These are phyloP conservation scores for Penicillium samsonianum DNA, from an alignment of 495 filamentous ascomycete genomes.

Conservation along the genomic window DNA sequence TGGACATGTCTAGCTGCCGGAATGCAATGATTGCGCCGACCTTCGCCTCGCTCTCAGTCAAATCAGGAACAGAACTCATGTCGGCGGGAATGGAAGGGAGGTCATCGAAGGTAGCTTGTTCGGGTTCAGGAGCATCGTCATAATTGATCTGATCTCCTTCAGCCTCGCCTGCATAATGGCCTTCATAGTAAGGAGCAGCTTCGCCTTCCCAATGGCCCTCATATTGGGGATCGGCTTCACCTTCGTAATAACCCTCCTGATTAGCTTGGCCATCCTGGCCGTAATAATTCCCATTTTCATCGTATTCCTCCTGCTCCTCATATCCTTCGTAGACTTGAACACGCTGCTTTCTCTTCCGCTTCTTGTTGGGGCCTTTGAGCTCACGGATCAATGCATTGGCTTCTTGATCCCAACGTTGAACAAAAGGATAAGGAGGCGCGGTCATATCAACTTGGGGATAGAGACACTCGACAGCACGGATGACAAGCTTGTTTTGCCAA, in stretches of 20 bases:
- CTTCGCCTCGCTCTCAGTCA: conserved; percentile 55
- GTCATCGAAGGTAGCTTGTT: conserved; percentile 44
- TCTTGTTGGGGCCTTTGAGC: conserved; percentile 48
- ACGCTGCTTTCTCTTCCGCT: conserved; percentile 58
- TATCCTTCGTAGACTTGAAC: conserved; percentile 45
- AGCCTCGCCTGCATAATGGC: conserved; percentile 20
- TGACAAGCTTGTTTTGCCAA: conserved; percentile 74
- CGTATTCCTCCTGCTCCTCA: conserved; percentile 34
- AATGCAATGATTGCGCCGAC: conserved; percentile 75
- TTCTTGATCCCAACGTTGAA: conserved; percentile 82
- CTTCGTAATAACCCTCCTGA: conserved; percentile 36
- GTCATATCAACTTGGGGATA: conserved; percentile 70
- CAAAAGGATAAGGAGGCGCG: conserved; percentile 85
- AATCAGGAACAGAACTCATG: conserved; percentile 50
- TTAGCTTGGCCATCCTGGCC: conserved; percentile 17
- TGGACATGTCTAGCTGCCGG: conserved; percentile 72
- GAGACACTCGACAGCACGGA: conserved; percentile 81
- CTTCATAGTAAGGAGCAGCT: conserved; percentile 6
- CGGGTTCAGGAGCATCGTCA: conserved; percentile 44
- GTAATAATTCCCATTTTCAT: conserved; percentile 15
- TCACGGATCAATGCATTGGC: conserved; percentile 54
- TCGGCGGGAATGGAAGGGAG: conserved; percentile 70
- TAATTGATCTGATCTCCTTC: conserved; percentile 53
- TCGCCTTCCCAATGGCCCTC: conserved; percentile 28
- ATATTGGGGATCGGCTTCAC: conserved; percentile 20